A percentile compares a stretch with the other conserved stretches of the same genome.
Evolutionary conservation across 2,329 filamentous ascomycete genomes (phyloP).

Genomic region (Talaromyces funiculosus): DNA sequence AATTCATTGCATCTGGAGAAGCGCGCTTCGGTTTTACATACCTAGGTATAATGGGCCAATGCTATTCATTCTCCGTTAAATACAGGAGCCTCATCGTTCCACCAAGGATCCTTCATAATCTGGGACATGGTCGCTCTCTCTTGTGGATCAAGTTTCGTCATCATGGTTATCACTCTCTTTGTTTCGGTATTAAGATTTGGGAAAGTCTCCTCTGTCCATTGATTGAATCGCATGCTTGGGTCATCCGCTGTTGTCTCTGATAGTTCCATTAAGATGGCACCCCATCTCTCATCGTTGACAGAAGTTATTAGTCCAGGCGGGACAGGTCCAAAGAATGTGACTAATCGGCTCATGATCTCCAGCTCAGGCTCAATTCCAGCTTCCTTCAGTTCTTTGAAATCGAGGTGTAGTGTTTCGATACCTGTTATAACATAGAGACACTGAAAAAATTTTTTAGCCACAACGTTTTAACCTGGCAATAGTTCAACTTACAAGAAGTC

Average conservation of each 20-base stretch:
- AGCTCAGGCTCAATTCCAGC: conserved; percentile 21
- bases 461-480: too few species aligned
- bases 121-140: conserved; percentile 24
- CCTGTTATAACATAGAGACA: conserved; percentile 23
- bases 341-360: conserved; percentile 24
- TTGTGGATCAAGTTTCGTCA: conserved; percentile 26
- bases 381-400: conserved; percentile 21
- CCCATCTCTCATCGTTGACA: conserved; percentile 23
- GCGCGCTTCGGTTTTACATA: too few species aligned
- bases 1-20: too few species aligned
- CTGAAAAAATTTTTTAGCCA: conserved; percentile 12
- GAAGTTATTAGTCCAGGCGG: conserved; percentile 23
- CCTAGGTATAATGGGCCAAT: too few species aligned
- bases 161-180: conserved; percentile 27
- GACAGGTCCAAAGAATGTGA: conserved; percentile 24
- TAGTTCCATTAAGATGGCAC: conserved; percentile 20
- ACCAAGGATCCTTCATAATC: conserved; percentile 16
- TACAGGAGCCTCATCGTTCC: too few species aligned
- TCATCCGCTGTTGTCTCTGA: conserved; percentile 19
- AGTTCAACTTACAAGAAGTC: conserved; percentile 13
- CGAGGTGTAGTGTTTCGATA: conserved; percentile 21
- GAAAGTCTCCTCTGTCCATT: conserved; percentile 24
- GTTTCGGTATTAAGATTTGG: conserved; percentile 25
- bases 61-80: too few species aligned
- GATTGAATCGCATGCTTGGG: conserved; percentile 18